phyloP scores from a whole-genome alignment of 169 alveolate genomes.

The Plasmodium ovale region DNA sequence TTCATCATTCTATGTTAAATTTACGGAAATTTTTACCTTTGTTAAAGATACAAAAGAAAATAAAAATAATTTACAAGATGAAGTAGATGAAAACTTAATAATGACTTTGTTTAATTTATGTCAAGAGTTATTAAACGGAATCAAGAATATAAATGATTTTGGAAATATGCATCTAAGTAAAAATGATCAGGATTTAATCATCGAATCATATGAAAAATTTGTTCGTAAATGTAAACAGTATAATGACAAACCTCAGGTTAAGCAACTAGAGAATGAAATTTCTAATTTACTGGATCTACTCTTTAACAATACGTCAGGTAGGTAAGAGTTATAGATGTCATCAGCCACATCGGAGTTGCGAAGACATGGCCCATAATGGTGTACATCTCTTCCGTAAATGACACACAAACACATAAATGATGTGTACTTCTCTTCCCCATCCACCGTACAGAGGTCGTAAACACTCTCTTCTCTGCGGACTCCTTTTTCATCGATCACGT shows the following conservation, averaged over 20 bases:
- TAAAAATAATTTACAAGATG: conserved; percentile 72
- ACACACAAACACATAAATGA: too few relatives aligned
- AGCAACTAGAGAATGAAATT: conserved; percentile 66
- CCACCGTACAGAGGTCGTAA: conserved; percentile 42
- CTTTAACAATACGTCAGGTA: conserved; percentile 72
- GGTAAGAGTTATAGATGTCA: background rate
- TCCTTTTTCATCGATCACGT: conserved; percentile 60
- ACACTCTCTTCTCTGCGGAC: conserved; percentile 58
- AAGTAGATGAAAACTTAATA: conserved; percentile 68
- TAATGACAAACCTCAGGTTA: conserved; percentile 63
- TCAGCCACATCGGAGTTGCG: too few relatives aligned
- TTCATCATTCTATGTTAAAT: conserved; percentile 24
- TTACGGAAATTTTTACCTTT: conserved; percentile 43
- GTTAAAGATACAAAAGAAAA: conserved; percentile 51
- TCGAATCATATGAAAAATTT: conserved; percentile 64
- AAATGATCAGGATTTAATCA: conserved; percentile 51
- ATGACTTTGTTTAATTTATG: conserved; percentile 59
- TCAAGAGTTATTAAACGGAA: conserved; percentile 47
- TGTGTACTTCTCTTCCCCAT: background rate
- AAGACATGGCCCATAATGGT: background rate
- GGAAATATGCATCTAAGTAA: conserved; percentile 47
- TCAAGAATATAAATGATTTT: conserved; percentile 51
- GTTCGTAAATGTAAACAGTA: conserved; percentile 67
- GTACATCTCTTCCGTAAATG: background rate
- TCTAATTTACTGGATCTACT: conserved; percentile 55